Base-by-base conservation (phyloP, 371 early-diverging fungal species). In the Syncephalastrum contaminatum region DNA sequence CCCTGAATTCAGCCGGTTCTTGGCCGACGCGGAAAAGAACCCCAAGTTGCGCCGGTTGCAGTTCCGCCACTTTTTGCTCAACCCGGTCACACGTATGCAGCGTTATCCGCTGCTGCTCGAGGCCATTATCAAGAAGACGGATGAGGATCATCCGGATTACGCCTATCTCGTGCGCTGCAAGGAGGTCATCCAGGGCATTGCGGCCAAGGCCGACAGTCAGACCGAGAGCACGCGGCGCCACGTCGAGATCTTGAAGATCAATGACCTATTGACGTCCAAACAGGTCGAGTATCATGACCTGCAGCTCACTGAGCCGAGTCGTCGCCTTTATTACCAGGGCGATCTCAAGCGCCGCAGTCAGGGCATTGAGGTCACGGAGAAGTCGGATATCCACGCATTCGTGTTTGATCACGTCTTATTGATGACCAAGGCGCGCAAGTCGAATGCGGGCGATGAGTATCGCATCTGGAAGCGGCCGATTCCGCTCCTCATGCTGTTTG, bases 401-500 rank as follows among this genome's bases (percentile, higher is more conserved):
- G 76, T 96, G 25, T 91, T 97, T 60, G 97, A 97, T 63, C 94
- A 97, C 72, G 71, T 85, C 48, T 69, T 97, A 6, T 58, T 97
- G 27, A 70, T 96, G 81, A 85, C 94, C 48, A 91, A 90, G 60
- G 72, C 74, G 41, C 77, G 83, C 48, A 76, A 73, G 39, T 66
- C 69, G 10, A 69, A 72, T 19, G 75, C 72, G 27, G 87, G 83
- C 24, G 81, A 77, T 22, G 78, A 80, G 39, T 88, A 80, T 66
- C 77, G 84, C 45, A 68, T 92, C 5, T 87, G 80, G 73, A 83
- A 83, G 58, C 76, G 77, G 39, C 88, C 87, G 7, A 82, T 88
- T 24, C 88, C 84, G 15, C 55, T 87, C 47, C 83, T 84, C 43
- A 64, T 86, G 75, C 64, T 87, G 53, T 69, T 67, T 49, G 72